These are phyloP conservation scores for Bocquillonia castaneifolia DNA, from an alignment of 441 rosid genomes.

Conservation along the genomic window DNA sequence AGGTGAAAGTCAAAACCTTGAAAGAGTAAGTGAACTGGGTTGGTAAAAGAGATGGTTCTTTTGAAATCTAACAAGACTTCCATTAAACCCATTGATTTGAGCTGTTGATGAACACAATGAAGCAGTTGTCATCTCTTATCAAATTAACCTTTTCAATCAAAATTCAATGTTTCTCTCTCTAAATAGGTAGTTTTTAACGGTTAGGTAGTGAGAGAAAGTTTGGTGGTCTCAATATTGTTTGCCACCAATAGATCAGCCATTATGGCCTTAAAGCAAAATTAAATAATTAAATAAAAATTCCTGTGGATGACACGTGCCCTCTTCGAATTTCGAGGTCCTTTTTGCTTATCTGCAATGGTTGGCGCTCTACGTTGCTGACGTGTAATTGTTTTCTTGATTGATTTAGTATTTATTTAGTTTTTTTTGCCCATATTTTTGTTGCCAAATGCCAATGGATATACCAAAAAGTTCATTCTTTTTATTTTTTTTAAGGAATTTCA, in stretches of 20 bases:
- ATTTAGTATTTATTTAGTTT: no score
- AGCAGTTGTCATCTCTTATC: constrained; percentile 42
- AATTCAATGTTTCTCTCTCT: constrained; percentile 3
- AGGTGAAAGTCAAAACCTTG: constrained; percentile 34
- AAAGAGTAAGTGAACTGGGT: constrained; percentile 38
- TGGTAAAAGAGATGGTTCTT: constrained; percentile 28
- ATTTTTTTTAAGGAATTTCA: no score
- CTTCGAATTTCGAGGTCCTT: constrained; percentile 20
- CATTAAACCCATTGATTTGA: constrained; percentile 49
- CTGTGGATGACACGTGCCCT: constrained; percentile 40
- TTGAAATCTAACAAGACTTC: constrained; percentile 37
- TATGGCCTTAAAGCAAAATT: neutral
- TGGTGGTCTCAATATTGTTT: constrained; percentile 15
- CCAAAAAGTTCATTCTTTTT: neutral
- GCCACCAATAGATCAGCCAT: constrained; percentile 24
- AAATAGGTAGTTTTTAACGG: constrained; percentile 13
- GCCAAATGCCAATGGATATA: neutral
- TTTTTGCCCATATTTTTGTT: neutral
- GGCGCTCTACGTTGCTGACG: constrained; percentile 49
- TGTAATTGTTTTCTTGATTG: constrained; percentile 11
- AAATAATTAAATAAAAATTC: constrained; percentile 16
- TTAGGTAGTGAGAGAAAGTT: constrained; percentile 30
- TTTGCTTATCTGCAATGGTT: constrained; percentile 59
- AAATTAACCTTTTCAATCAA: constrained; percentile 12
- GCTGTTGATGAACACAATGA: constrained; percentile 58